Evolutionary conservation across 371 early-diverging fungal genomes (phyloP), one percentile per base, ranked within the genome.

Genomic region (Rhizopus sp.): DNA sequence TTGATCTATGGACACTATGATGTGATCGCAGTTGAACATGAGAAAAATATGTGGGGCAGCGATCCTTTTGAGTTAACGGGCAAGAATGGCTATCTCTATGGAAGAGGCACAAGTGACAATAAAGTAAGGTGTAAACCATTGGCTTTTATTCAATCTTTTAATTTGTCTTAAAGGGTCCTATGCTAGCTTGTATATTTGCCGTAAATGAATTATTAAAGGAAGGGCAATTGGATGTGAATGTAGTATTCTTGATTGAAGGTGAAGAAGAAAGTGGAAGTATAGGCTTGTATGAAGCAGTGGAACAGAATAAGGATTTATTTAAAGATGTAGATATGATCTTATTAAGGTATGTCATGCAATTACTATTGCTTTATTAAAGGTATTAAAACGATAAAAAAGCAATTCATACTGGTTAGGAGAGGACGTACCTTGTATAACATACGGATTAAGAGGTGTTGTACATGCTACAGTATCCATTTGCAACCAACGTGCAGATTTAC

Each of bases 1-100:
- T 66, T 93, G 30, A 80, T 91, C 8, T 93, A 93, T 68, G 93
- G 93, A 0, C 93, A 93, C 68, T 93, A 93, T 59, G 93, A 93
- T 65, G 93, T 93, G 7, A 86, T 90, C 64, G 70, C 84, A 2
- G 90, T 88, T 7, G 84, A 86, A 48, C 69, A 72, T 57, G 70
- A 70, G 46, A 69, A 68, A 8, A 60, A 68, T 10, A 75, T 78
- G 48, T 93, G 93, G 78, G 55, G 64, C 3, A 70, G 64, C n/a
- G 71, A 79, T 35, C 78, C 77, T 5, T 79, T 80, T 30, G 63
- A 61, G 32, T 50, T 79, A 4, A 68, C 80, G 32, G 85, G 83
- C 3, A 80, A 80, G 54, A 83, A 90, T 63, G 91, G 91, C 4
- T 89, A 88, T 59, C 65, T 93, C 1, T 93, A 93, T 53, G 92